Evolutionary conservation across 164 flowering plant species (phyloP).

Genomic region (Annona squamosa): DNA sequence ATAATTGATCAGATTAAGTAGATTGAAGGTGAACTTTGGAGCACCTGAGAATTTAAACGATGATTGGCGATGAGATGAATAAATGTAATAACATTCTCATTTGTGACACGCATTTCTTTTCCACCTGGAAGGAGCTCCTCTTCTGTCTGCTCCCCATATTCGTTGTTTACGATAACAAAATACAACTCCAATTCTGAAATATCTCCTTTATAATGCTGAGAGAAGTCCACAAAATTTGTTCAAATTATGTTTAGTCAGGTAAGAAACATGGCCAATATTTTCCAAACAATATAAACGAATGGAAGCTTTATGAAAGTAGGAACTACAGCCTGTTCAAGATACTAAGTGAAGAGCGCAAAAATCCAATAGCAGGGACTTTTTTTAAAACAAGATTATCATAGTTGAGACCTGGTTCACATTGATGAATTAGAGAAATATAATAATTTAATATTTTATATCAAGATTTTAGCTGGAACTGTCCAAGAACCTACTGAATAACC

Average conservation of each 20-base stretch:
- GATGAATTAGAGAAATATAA: too few relatives aligned
- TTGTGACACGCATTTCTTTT: conserved; percentile 70
- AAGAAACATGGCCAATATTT: background rate
- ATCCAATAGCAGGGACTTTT: too few relatives aligned
- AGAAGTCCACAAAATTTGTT: background rate
- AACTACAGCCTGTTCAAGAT: too few relatives aligned
- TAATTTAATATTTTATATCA: too few relatives aligned
- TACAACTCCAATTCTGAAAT: conserved; percentile 76
- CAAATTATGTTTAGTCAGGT: background rate
- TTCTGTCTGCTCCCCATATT: conserved; percentile 93
- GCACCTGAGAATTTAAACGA: conserved; percentile 82
- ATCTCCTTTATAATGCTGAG: conserved; percentile 81
- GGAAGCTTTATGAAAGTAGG: background rate
- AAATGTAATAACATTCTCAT: conserved; percentile 80
- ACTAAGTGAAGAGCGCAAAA: too few relatives aligned
- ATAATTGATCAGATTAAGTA: background rate
- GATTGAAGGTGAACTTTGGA: background rate
- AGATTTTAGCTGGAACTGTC: too few relatives aligned
- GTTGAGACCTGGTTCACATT: too few relatives aligned
- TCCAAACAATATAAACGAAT: background rate
- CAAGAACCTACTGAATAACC: too few relatives aligned
- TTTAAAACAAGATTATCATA: too few relatives aligned
- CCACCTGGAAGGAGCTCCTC: conserved; percentile 88
- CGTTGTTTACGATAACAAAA: conserved; percentile 89
- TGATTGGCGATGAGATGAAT: conserved; percentile 88